Evolutionary conservation across 768 basidiomycete species (phyloP).

Genomic region (Scleroderma citrinum): DNA sequence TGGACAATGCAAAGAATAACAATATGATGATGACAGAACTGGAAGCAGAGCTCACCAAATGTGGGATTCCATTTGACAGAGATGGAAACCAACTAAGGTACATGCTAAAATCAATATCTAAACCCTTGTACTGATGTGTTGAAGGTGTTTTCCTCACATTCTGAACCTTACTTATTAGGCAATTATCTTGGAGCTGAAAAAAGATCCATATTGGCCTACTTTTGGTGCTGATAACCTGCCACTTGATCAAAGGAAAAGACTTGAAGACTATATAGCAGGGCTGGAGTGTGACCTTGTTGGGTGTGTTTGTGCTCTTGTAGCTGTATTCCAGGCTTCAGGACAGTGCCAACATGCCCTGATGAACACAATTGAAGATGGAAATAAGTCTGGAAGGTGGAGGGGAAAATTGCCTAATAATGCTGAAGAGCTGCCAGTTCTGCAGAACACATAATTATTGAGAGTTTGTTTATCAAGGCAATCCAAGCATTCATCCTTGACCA

Average conservation of each 20-base stretch:
- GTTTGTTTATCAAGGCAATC: slow-evolving; percentile 1
- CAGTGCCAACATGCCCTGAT: slow-evolving; percentile 9
- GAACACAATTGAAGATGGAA: background rate
- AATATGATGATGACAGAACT: slow-evolving; percentile 16
- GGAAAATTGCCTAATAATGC: background rate
- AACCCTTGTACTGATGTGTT: too few relatives aligned
- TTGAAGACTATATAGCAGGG: too few relatives aligned
- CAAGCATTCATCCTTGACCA: background rate
- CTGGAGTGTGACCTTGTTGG: background rate
- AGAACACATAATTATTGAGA: slow-evolving; percentile 3
- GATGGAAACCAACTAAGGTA: slow-evolving; percentile 13
- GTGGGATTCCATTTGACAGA: slow-evolving; percentile 11
- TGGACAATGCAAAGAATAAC: slow-evolving; percentile 26
- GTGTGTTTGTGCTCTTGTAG: slow-evolving; percentile 1
- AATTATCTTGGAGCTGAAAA: too few relatives aligned
- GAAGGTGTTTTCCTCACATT: too few relatives aligned
- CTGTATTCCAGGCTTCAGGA: slow-evolving; percentile 12
- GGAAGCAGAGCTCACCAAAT: background rate
- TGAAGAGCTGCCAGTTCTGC: slow-evolving; percentile 5
- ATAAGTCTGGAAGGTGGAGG: background rate
- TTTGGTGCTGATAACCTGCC: too few relatives aligned
- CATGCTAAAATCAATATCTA: background rate
- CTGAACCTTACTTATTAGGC: too few relatives aligned
- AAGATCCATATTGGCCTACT: too few relatives aligned
- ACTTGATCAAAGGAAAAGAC: too few relatives aligned